Base-by-base conservation (phyloP, 768 basidiomycete genomes). In the Psilocybe tampanensis region DNA sequence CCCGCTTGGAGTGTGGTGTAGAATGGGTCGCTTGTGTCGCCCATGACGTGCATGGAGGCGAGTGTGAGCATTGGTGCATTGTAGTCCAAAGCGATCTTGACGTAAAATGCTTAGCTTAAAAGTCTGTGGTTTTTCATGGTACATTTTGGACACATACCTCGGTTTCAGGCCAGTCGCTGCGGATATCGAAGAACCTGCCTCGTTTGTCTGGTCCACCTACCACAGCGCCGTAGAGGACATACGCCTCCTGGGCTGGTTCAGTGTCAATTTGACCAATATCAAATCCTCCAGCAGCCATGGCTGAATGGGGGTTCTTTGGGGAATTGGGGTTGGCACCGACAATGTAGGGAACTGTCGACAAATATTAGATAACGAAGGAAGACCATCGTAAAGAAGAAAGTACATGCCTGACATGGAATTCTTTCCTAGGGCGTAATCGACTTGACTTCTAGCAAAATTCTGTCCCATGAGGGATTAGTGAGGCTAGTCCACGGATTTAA, bases 271-370 rank as follows among this genome's bases (percentile, higher is more conserved):
- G 70, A 36, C 66, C 72, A 61, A 90, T 82, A 63, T 93, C 82
- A 54, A 80, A 78, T 1, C 92, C 94, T 26, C 95, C 95, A 56
- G 89, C 89, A 2, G 95, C 90, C 74, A 90, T 80, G 1, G 94
- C 95, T 5, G 90, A 92, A 67, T 96, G 94, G 1, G 95, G 95
- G 69, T 96, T 97, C 45, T 80, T 72, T 0, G 94, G 94, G 12
- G 95, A 90, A 68, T 96, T 95, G 1, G 94, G 92, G 71, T 96
- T 93, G 47, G 80, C 76, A 36, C 95, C 95, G 21, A 97, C 94
- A 47, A 97, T 72, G 69, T 97, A 98, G 1, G 90, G 88, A 9
- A 84, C 89, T 86, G 61, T 34, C 43, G 48, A 13, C 19, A 12
- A 3, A 23, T 13, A 15, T 49, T 45, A 51, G 52, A 22, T 33